Evolutionary conservation across 768 basidiomycete species (phyloP), one percentile per base, ranked within the genome.

Genomic region (Lentinula boryana): DNA sequence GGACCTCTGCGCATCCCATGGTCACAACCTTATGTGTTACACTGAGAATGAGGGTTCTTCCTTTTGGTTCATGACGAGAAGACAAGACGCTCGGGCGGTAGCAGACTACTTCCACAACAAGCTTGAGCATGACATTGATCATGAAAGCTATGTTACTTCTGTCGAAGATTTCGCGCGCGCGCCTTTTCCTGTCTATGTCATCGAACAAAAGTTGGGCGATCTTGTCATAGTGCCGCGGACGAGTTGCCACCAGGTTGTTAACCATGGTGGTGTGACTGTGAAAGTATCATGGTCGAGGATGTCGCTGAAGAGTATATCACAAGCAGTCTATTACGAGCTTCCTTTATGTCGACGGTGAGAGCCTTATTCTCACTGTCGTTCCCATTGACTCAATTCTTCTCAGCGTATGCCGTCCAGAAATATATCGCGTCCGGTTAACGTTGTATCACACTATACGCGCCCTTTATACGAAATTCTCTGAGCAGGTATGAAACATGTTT

Each of bases 281-380:
- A 94, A 94, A 72, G 85, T 86, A 4, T 88, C 89, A 1, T 94
- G 92, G 92, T 93, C 91, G 1, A 78, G 92, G 50, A 93, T 94
- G 90, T 87, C 89, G 6, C 66, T 88, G 31, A 69, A 74, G 51
- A 87, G 89, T 3, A 69, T 91, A 13, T 69, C 71, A 43, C 75
- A 77, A 0, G 88, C 91, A 2, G 75, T 88, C 35, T 80, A 84
- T 66, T 81, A 88, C 48, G 92, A 94, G 64, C 76, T 94, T 36
- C 89, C 89, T 0, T 80, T 94, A 13, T 94, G 93, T 69, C 83
- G 84, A 69, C 80, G 92, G 92, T 91, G 60, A 61, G 75, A 57
- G 31, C 54, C 40, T 12, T 18, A 6, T 58, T 44, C 41, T 16
- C 27, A 35, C 23, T 36, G 12, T 35, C 38, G 44, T 62, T 38